Conservation (phyloP, 1,284 basidiomycete species). For the Rhizopogon hawkerae region DNA sequence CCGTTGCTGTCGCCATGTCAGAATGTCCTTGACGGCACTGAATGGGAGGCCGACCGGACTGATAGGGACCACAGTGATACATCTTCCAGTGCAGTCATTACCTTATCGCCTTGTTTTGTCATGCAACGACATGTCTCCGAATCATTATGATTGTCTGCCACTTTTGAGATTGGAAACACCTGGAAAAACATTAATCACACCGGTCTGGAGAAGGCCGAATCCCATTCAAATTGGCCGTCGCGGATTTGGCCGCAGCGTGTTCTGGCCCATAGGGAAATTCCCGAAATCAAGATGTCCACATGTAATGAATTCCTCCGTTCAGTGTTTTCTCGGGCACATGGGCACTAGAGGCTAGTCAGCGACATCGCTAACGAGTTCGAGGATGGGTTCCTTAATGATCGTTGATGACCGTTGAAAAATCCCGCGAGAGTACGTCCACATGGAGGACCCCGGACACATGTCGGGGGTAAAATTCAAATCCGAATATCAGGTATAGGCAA, state of each 20-base stretch:
- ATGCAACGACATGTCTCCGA: constrained; percentile 1
- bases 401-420: constrained; percentile 1
- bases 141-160: neutral
- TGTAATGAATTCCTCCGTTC: neutral
- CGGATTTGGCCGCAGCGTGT: constrained; percentile 19
- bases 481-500: too few relatives aligned
- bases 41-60: neutral
- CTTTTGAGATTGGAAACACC: constrained; percentile 2
- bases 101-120: constrained; percentile 3
- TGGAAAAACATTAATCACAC: constrained; percentile 9
- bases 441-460: neutral
- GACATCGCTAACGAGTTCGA: constrained; percentile 4
- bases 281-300: constrained; percentile 12
- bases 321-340: constrained; percentile 1
- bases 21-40: neutral
- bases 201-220: constrained; percentile 9
- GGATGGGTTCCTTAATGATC: constrained; percentile 6
- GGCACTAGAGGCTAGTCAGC: constrained; percentile 1
- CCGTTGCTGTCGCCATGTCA: neutral
- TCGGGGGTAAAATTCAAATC: too few relatives aligned
- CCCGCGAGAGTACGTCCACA: constrained; percentile 2
- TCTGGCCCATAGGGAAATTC: constrained; percentile 17
- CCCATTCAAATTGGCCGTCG: constrained; percentile 20
- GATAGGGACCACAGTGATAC: neutral
- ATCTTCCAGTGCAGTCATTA: constrained; percentile 5